Evolutionary conservation across 441 rosid species (phyloP), one percentile per base, ranked within the genome.

Genomic region (Syzygium syzygioides): DNA sequence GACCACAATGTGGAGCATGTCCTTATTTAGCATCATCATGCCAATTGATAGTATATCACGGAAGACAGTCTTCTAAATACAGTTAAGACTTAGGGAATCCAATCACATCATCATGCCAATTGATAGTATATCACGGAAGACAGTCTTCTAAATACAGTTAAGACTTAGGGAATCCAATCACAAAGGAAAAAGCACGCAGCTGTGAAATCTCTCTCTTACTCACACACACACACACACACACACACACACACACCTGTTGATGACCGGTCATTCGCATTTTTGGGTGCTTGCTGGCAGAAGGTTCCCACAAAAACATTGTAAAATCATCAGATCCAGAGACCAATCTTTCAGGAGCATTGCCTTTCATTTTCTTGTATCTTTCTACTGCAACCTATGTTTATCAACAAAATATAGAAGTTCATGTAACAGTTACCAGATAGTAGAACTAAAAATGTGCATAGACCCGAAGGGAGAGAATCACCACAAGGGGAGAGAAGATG

Each of bases 291-390:
- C 96, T 94, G 88, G 94, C 94, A 87, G 98, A 92, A 88, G 99
- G 99, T 88, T 98, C 99, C 99, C 99, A 98, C 32, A 98, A 97
- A 89, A 98, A 97, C 99, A 98, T 96, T 18, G 99, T 97, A 90
- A 94, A 95, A 94, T 98, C 99, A 93, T 98, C 99, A 89, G 99
- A 98, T 80, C 99, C 99, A 79, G 99, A 97, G 55, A 98, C 98
- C 92, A 96, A 93, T 94, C 99, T 94, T 93, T 98, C 99, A 86
- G 99, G 99, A 79, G 96, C 93, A 88, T 90, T 93, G 88, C 99
- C 98, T 91, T 94, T 97, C 94, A 95, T 92, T 93, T 96, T 94
- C 89, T 95, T 94, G 94, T 96, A 96, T 91, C 98, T 94, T 89
- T 96, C 97, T 86, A 96, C 89, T 54, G 99, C 96, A 88, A 91